Evolutionary conservation across 768 basidiomycete species (phyloP), one percentile per base, ranked within the genome.

Genomic region (Mycena epipterygia): DNA sequence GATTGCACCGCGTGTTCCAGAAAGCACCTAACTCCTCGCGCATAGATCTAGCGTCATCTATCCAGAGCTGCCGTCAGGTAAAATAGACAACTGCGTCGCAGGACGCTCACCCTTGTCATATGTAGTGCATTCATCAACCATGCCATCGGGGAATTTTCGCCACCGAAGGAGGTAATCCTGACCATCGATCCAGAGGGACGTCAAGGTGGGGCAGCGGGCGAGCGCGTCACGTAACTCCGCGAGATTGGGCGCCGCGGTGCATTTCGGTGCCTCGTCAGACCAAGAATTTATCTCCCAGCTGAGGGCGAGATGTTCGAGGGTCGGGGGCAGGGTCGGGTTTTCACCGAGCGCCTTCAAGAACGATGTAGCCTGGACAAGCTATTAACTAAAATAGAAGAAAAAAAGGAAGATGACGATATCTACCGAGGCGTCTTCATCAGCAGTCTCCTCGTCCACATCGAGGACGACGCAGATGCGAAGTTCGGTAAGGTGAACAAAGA

Each of bases 151-250:
- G 25, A 39, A 21, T 19, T 3, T 21, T 2, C 59, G 59, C 62
- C 62, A 51, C 5, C n/a, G 37, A 19, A 63, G 9, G 19, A 63
- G 1, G 49, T 52, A 63, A 16, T 63, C 39, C 11, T 46, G 6
- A 17, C 64, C 64, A 21, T 65, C 64, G n/a, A n/a, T n/a, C n/a
- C n/a, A n/a, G 46, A 67, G 33, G 29, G 27, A 48, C 11, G 48
- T 23, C 19, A 12, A 23, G 2, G 25, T 58, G 27, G 56, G 56
- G 23, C 48, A 67, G 2, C 39, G 35, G 2, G 33, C 6, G 32
- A 65, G 53, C n/a, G 41, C 30, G 17, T n/a, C 29, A 3, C 64
- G 27, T 13, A 65, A 19, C 13, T 17, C 16, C 2, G 5, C n/a
- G 23, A 65, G 25, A 12, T 65, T 25, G 12, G 52, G 52, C 1